A percentile compares a stretch with the other conserved stretches of the same genome.
Evolutionary conservation across 129 eudicot species (phyloP).

Genomic region (Artemisia tridentata): DNA sequence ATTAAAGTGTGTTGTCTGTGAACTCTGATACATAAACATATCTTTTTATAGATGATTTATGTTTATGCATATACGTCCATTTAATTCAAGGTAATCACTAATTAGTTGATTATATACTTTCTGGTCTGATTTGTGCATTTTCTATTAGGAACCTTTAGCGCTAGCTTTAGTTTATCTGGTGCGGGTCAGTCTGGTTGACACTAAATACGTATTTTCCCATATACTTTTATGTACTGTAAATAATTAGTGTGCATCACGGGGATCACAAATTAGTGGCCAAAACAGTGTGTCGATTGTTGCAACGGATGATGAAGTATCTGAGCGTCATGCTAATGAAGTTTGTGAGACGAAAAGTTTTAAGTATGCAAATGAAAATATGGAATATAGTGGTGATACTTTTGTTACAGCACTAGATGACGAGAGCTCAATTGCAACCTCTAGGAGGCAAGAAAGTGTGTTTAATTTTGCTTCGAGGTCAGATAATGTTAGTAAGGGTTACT

Average conservation of each 20-base stretch:
- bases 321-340: constrained; percentile 27
- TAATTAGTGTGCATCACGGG: not conserved
- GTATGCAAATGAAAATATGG: constrained; percentile 67
- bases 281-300: constrained; percentile 37
- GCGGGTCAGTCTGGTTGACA: too few relatives aligned
- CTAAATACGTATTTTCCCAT: too few relatives aligned
- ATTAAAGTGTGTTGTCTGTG: too few relatives aligned
- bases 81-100: too few relatives aligned
- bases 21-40: too few relatives aligned
- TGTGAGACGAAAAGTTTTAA: constrained; percentile 80
- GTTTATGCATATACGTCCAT: too few relatives aligned
- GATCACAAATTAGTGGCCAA: constrained; percentile 27
- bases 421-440: constrained; percentile 42
- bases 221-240: too few relatives aligned
- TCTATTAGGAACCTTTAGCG: too few relatives aligned
- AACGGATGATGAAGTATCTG: constrained; percentile 44
- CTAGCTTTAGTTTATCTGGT: too few relatives aligned
- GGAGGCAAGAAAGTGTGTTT: constrained; percentile 55
- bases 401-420: constrained; percentile 57
- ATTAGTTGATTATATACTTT: too few relatives aligned
- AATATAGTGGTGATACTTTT: constrained; percentile 49
- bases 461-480: constrained; percentile 47
- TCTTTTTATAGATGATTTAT: too few relatives aligned
- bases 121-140: too few relatives aligned
- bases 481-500: constrained; percentile 39